These are phyloP conservation scores for Beta corolliflora DNA, from an alignment of 179 eudicot species.

Conservation along the genomic window DNA sequence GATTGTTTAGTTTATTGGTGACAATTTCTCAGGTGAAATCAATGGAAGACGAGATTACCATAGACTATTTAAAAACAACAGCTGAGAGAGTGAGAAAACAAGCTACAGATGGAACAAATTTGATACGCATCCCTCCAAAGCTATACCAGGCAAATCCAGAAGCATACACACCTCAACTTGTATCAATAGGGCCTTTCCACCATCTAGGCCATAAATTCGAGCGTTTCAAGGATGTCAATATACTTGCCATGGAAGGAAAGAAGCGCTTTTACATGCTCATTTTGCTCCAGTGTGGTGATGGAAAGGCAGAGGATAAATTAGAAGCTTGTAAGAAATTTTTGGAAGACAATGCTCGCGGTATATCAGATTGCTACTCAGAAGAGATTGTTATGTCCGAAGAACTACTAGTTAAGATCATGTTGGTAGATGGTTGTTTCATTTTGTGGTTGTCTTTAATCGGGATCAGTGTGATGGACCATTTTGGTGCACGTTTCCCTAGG, in stretches of 20 bases:
- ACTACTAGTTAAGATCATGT: not conserved
- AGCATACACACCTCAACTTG: not conserved
- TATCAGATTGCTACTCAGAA: not conserved
- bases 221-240: not conserved
- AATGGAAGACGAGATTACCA: not conserved
- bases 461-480: not conserved
- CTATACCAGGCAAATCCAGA: conserved; percentile 1
- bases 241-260: conserved; percentile 3
- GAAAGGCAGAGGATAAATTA: not conserved
- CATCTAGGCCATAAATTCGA: not conserved
- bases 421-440: conserved; percentile 5
- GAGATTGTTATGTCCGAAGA: not conserved
- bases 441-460: not conserved
- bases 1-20: too few relatives aligned
- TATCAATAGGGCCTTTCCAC: conserved; percentile 6
- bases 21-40: too few relatives aligned
- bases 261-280: not conserved
- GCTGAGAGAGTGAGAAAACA: not conserved
- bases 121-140: not conserved
- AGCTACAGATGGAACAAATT: not conserved
- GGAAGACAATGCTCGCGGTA: not conserved
- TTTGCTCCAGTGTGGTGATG: too few relatives aligned
- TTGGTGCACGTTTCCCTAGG: not conserved
- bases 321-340: not conserved
- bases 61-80: not conserved